Evolutionary conservation across 805 yeast genomes (phyloP).

Genomic region (Komagataella phaffii): DNA sequence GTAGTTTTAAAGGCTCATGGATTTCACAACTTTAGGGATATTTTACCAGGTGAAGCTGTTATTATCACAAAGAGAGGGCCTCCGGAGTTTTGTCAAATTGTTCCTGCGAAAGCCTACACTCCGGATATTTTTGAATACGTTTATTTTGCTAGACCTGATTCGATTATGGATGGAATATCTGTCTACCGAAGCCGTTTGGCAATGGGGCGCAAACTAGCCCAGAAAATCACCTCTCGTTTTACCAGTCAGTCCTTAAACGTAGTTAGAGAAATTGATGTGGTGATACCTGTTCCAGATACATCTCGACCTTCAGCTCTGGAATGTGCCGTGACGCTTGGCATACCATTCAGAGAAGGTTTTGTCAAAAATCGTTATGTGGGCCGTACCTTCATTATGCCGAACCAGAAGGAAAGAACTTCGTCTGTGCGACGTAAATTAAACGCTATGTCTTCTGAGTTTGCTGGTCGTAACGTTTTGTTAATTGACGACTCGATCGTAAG

Average conservation of each 20-base stretch:
- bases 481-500: constrained; percentile 97
- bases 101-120: constrained; percentile 61
- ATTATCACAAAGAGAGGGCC: constrained; percentile 67
- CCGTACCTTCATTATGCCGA: constrained; percentile 97
- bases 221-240: constrained; percentile 37
- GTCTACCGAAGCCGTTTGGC: constrained; percentile 86
- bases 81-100: constrained; percentile 83
- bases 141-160: constrained; percentile 95
- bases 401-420: constrained; percentile 86
- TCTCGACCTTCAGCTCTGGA: constrained; percentile 93
- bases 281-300: constrained; percentile 96
- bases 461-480: constrained; percentile 69
- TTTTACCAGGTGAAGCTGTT: constrained; percentile 93
- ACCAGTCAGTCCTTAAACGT: constrained; percentile 25
- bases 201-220: constrained; percentile 88
- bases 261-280: constrained; percentile 68
- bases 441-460: constrained; percentile 91
- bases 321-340: constrained; percentile 66
- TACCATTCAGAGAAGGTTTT: constrained; percentile 93
- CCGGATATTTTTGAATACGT: constrained; percentile 97
- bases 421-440: constrained; percentile 90
- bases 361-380: constrained; percentile 96
- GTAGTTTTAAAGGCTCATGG: constrained; percentile 92
- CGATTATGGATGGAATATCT: constrained; percentile 91
- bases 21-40: constrained; percentile 64